These are phyloP conservation scores for Perkinsus olseni DNA, from an alignment of 169 alveolate species.

Conservation along the genomic window DNA sequence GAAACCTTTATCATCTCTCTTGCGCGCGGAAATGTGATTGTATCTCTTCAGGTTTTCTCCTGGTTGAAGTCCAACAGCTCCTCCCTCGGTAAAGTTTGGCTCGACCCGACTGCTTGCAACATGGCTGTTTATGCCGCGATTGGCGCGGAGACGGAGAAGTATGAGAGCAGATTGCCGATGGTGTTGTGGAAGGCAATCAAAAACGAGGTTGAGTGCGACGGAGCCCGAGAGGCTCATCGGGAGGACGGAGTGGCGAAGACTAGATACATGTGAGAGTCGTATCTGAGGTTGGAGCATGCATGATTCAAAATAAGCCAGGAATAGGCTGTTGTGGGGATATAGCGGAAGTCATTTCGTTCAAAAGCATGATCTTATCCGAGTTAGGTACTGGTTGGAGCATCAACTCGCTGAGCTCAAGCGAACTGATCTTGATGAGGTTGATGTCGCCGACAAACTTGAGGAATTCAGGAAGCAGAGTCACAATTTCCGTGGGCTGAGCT, in stretches of 20 bases:
- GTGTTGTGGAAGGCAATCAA: conserved; percentile 75
- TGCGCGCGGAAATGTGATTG: background rate
- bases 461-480: conserved; percentile 30
- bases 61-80: background rate
- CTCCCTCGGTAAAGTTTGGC: background rate
- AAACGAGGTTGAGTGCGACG: conserved; percentile 85
- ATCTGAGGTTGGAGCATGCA: background rate
- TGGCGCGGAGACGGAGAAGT: background rate
- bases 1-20: no score
- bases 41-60: background rate
- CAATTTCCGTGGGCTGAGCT: background rate
- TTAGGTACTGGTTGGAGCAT: background rate
- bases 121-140: conserved; percentile 2
- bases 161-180: background rate
- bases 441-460: conserved; percentile 20
- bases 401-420: background rate
- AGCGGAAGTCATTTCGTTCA: no score
- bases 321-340: no score
- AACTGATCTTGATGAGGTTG: conserved; percentile 11
- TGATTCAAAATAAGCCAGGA: background rate
- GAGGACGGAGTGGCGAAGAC: conserved; percentile 88
- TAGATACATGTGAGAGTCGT: background rate
- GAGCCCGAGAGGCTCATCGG: conserved; percentile 85
- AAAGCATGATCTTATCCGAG: no score
- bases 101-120: background rate